Conservation (phyloP, 345 rosid genomes). For the Brassica cretica region DNA sequence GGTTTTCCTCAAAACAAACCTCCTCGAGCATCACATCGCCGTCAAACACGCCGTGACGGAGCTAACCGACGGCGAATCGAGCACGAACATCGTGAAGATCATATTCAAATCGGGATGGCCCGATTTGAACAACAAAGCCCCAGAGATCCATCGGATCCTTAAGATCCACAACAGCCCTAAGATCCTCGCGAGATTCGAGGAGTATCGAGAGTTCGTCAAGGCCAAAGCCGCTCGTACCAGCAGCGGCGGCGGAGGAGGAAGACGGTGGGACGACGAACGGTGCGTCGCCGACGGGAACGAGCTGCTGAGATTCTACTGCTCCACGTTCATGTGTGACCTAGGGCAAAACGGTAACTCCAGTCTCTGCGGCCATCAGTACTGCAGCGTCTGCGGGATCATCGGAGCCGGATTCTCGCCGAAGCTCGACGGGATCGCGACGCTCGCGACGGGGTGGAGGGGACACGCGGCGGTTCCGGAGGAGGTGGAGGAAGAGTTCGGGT, state of each 20-base stretch:
- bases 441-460: constrained; percentile 78
- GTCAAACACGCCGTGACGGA: constrained; percentile 77
- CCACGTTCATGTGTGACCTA: constrained; percentile 79
- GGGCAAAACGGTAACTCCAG: constrained; percentile 58
- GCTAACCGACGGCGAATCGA: constrained; percentile 74
- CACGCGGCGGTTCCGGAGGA: constrained; percentile 85
- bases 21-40: constrained; percentile 76
- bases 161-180: constrained; percentile 85
- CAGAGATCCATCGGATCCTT: constrained; percentile 60
- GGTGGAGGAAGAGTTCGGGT: constrained; percentile 78
- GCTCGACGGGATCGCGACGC: constrained; percentile 80
- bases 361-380: constrained; percentile 71
- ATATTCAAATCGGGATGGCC: constrained; percentile 91
- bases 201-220: constrained; percentile 84
- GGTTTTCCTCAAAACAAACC: constrained; percentile 54
- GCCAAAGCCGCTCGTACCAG: constrained; percentile 55
- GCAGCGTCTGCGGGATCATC: constrained; percentile 82
- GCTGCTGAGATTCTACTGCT: constrained; percentile 83
- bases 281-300: constrained; percentile 98
- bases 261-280: constrained; percentile 61
- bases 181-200: constrained; percentile 78
- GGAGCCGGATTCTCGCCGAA: constrained; percentile 83
- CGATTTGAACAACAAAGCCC: constrained; percentile 30
- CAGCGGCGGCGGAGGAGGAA: constrained; percentile 38
- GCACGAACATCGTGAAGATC: constrained; percentile 79